Conservation (phyloP, 306 rosid species). For the Quercus glauca region DNA sequence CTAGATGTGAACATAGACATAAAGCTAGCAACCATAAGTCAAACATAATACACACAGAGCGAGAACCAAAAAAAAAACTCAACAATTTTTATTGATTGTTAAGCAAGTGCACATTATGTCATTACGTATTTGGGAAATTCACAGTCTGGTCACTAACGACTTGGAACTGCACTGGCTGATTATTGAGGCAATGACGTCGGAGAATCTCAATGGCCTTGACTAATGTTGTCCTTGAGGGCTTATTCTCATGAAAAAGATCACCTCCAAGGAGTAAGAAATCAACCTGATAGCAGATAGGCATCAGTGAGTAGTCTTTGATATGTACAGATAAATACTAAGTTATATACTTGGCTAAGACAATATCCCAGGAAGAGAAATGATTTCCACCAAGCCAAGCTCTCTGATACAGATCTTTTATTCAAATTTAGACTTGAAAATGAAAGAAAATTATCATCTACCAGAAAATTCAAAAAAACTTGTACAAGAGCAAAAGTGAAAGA, state of each 20-base stretch:
- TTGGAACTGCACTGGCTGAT: constrained; percentile 82
- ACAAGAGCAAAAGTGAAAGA: neutral
- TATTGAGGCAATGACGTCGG: constrained; percentile 82
- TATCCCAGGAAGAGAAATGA: neutral
- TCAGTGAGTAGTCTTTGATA: neutral
- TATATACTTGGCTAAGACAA: neutral
- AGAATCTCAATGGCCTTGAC: constrained; percentile 90
- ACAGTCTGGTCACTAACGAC: constrained; percentile 97
- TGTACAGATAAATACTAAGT: neutral
- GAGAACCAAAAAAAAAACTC: neutral
- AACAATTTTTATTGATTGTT: neutral
- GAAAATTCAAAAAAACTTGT: neutral
- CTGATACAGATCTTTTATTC: neutral
- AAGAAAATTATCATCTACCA: neutral
- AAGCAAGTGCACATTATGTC: neutral
- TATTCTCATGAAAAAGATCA: constrained; percentile 95
- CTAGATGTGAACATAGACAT: no score
- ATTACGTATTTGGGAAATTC: constrained; percentile 72
- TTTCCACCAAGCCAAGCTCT: neutral
- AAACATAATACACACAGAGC: no score
- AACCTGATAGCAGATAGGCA: constrained; percentile 37
- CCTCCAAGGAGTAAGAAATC: constrained; percentile 83
- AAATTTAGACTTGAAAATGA: neutral
- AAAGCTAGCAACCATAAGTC: no score
- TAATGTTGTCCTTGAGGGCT: constrained; percentile 85